Base-by-base conservation (phyloP, 2,329 filamentous ascomycete genomes). In the Pseudopithomyces chartarum region DNA sequence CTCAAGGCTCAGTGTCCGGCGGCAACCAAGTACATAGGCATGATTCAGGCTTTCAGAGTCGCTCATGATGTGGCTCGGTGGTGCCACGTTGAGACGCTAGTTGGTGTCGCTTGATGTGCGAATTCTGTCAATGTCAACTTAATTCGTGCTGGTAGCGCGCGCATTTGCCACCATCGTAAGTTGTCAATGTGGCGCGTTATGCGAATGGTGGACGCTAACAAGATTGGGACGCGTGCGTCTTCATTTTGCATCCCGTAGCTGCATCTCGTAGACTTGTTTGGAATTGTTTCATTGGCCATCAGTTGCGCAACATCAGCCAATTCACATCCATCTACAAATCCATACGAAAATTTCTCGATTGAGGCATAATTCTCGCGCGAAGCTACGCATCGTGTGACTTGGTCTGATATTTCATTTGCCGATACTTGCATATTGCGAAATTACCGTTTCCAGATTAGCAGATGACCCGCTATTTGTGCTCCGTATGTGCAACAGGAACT, bases 101-200 rank as follows among this genome's bases (percentile, higher is more conserved):
- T 26, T 32, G 20, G 11, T 17, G 34, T 26, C 33, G 34, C 48
- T 61, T 56, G 58, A 67, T 59, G 59, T 56, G 55, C 61, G 45
- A 47, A 43, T 23, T 42, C 62, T 65, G 65, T 65, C 66, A 66
- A 53, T 67, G 61, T 64, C 40, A 36, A 23, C 29, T 36, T 15
- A 38, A 52, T 40, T 51, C 23, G 10, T 15, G 23, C 22, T 22
- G 36, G 22, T 19, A 51, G 26, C 38, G 22, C 33, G 33, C 13
- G 12, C 26, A 6, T 40, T 42, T 43, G 48, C 48, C 38, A 51
- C 48, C 8, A 51, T 20, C 38, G 38, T 32, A 40, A 13, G 26
- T 46, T 39, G 10, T 32, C 11, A 4, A 29, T 42, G 38, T 6
- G 23, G 36, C 26, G 36, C 15, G 38, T 42, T 12, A 38, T 13